Evolutionary conservation across 192 early-diverging fungal species (phyloP), one percentile per base, ranked within the genome.

Genomic region (Coemansia interrupta): DNA sequence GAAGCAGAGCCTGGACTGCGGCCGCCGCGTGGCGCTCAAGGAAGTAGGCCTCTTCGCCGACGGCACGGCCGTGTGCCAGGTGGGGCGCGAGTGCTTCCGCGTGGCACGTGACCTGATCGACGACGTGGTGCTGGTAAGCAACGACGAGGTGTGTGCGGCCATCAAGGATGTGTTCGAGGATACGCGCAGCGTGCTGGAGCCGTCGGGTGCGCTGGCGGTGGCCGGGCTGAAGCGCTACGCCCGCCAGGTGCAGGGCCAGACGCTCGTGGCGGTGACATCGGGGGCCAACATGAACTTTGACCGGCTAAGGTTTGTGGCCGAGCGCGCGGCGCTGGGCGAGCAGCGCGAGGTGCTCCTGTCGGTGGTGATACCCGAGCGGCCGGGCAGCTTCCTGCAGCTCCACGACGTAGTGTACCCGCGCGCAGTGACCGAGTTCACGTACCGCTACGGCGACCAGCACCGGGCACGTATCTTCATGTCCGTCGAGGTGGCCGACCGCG

Each of bases 211-310:
- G 13, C 70, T 96, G 41, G 84, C 86, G 5, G 66, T 91, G 2
- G 97, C 97, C 2, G 97, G 93, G 1, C 73, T 84, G 36, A 98
- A 97, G 63, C 88, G 89, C 52, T 96, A 90, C 63, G 72, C 91
- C 12, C 65, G 79, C 23, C 20, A 82, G 40, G 47, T 72, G 22
- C 47, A 68, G 4, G 85, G 81, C 48, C 66, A 76, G 40, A 85
- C 78, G 14, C 86, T 87, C 55, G 85, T 99, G 17, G 85, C 90
- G 6, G 81, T 96, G 52, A 84, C 88, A 24, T 90, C 88, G 14
- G 97, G 97, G 14, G 97, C 97, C 39, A 99, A 99, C 80, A 96
- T 98, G 87, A 95, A 99, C 72, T 99, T 98, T 86, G 94, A 96
- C 68, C 87, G 95, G 1, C 81, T 99, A n/a, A 85, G 94, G 40